Conservation (phyloP, 148 eudicot species). For the Spergularia marina region DNA sequence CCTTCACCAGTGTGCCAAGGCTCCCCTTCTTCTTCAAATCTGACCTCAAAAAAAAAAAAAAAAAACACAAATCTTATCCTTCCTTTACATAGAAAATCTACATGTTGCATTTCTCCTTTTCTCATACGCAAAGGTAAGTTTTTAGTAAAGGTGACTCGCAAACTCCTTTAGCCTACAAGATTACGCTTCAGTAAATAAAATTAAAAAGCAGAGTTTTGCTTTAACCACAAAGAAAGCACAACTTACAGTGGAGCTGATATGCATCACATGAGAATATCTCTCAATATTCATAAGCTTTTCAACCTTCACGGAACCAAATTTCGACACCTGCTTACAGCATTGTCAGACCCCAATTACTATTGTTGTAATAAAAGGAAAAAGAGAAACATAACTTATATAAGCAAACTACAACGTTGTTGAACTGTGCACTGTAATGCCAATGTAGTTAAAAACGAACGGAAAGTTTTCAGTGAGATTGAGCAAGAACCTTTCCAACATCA, state of each 20-base stretch:
- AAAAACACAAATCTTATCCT: background rate
- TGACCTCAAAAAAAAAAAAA: no score
- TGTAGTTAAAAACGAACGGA: background rate
- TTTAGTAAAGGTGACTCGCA: background rate
- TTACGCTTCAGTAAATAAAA: background rate
- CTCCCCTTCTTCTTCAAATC: background rate
- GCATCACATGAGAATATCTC: constrained; percentile 99
- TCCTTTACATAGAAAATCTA: constrained; percentile 6
- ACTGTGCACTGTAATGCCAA: background rate
- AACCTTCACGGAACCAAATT: constrained; percentile 90
- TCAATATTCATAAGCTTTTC: constrained; percentile 94
- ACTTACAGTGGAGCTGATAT: constrained; percentile 97
- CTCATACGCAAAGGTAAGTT: constrained; percentile 3
- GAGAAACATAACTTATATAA: background rate
- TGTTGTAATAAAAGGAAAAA: constrained; percentile 2
- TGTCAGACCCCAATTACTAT: constrained; percentile 2
- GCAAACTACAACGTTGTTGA: constrained; percentile 1
- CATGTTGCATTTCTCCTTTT: constrained; percentile 6
- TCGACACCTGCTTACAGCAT: constrained; percentile 60
- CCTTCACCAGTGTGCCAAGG: no score
- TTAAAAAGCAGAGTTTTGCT: background rate
- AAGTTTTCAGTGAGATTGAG: background rate
- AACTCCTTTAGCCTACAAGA: background rate
- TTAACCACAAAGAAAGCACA: background rate
- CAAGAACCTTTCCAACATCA: constrained; percentile 92